Base-by-base conservation (phyloP, 2,329 filamentous ascomycete genomes). In the Cordyceps tenuipes region DNA sequence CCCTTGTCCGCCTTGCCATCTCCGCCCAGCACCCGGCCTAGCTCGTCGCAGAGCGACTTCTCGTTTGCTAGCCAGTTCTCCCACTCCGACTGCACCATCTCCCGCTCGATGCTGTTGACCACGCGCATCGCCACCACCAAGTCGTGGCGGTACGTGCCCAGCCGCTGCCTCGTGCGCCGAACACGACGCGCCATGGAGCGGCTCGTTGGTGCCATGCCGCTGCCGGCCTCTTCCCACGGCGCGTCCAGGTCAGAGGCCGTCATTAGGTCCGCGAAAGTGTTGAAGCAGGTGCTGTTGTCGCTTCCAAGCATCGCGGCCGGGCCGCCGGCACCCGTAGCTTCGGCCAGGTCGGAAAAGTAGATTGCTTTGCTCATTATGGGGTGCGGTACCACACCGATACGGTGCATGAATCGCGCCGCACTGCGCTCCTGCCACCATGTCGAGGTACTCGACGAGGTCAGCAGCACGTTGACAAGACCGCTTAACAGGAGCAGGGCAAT, bases 61-160 rank as follows among this genome's bases (percentile, higher is more conserved):
- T 99, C 94, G 65, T 90, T 87, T 3, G 82, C 74, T 34, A 97
- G 80, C 92, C 93, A 99, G 64, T 90, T 89, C 75, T 96, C 92
- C 87, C 91, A 99, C 72, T 97, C 93, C 0, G 88, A 88, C 68
- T 85, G 83, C 58, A 97, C 74, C 71, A 96, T 87, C 72, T 97
- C 91, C 61, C 83, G 82, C 77, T 97, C 94, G 31, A 97, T 85
- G 61, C 82, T 87, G 73, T 97, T 97, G 62, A 97, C 87, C 2
- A 97, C 84, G 5, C 92, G 85, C 77, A 97, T 85, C 5, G 92
- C 91, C 5, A 99, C 92, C 2, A 97, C 76, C 21, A 99, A 78
- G 69, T 97, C 91, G 71, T 99, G 91, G 3, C 94, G 82, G 71
- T 97, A 94, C 2, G 84, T 79, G 0, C 89, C 93, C 0, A 99